A percentile compares a stretch with the other conserved stretches of the same genome.
These are phyloP conservation scores for Trichoderma citrinoviride DNA, from an alignment of 2,329 filamentous ascomycete species.

Conservation along the genomic window DNA sequence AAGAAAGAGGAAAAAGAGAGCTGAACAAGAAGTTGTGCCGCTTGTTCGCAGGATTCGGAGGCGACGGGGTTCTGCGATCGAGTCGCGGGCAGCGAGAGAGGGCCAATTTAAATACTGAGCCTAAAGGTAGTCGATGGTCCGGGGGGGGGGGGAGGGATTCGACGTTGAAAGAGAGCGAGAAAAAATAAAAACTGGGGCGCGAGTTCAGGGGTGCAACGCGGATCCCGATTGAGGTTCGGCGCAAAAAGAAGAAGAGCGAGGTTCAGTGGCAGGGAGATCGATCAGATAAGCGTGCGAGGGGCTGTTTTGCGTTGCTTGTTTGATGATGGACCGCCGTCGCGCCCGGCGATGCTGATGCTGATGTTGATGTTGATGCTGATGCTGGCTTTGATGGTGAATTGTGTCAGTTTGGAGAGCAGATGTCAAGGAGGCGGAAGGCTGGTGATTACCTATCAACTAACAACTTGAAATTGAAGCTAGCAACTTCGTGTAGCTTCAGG, in stretches of 20 bases:
- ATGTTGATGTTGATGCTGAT: no score
- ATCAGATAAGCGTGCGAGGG: conserved; percentile 3
- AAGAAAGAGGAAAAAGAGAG: neutral
- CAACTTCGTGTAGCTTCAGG: no score
- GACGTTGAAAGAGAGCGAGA: neutral
- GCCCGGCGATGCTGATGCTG: no score
- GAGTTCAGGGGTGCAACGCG: conserved; percentile 7
- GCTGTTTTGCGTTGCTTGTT: no score
- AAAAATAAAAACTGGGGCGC: conserved; percentile 13
- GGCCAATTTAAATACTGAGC: conserved; percentile 19
- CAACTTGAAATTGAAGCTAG: no score
- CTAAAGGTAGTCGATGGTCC: neutral
- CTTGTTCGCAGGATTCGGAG: neutral
- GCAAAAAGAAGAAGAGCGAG: neutral
- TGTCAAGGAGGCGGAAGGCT: no score
- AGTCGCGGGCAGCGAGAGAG: conserved; percentile 6
- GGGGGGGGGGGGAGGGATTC: neutral
- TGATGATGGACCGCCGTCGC: no score
- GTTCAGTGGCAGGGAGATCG: neutral
- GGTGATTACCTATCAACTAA: no score
- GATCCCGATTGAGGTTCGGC: conserved; percentile 9
- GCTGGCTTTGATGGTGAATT: no score
- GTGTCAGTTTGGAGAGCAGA: no score
- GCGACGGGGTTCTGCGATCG: neutral
- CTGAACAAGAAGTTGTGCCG: neutral